phyloP scores from a whole-genome alignment of 257 asterid genomes.

The Ilex aquifolium region DNA sequence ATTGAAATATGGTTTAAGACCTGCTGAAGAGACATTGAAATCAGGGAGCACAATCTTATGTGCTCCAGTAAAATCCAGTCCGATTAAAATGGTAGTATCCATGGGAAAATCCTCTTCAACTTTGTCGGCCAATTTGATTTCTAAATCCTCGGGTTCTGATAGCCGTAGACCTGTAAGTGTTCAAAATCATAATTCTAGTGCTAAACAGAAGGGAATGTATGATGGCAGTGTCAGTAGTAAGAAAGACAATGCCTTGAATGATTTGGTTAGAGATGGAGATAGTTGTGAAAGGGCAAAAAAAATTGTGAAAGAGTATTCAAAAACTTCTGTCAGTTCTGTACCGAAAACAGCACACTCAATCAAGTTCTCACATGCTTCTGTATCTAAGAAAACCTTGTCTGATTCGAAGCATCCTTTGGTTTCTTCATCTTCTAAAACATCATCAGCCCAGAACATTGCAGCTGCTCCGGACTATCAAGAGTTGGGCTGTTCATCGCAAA shows the following conservation, averaged over 20 bases:
- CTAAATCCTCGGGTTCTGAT: constrained; percentile 42
- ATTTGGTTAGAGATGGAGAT: constrained; percentile 47
- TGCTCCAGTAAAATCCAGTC: constrained; percentile 36
- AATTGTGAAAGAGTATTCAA: constrained; percentile 51
- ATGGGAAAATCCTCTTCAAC: constrained; percentile 42
- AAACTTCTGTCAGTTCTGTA: constrained; percentile 29
- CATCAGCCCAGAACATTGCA: constrained; percentile 28
- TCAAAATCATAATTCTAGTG: constrained; percentile 33
- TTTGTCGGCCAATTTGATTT: constrained; percentile 20
- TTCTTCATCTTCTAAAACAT: constrained; percentile 40
- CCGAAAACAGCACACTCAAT: constrained; percentile 42
- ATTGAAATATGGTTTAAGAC: constrained; percentile 36
- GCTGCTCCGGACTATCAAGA: constrained; percentile 36
- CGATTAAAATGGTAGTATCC: constrained; percentile 40
- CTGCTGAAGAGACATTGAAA: constrained; percentile 42
- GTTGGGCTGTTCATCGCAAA: constrained; percentile 35
- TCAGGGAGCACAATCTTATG: constrained; percentile 27
- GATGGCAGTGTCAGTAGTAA: constrained; percentile 37
- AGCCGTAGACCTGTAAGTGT: constrained; percentile 23
- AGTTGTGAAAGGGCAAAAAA: constrained; percentile 56
- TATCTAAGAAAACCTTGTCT: constrained; percentile 42
- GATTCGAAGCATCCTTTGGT: constrained; percentile 44
- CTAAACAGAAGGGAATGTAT: constrained; percentile 38
- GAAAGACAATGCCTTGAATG: constrained; percentile 35
- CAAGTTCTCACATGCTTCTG: constrained; percentile 45